These are phyloP conservation scores for Aegilops sharonensis DNA, from an alignment of 176 grass and related monocot species.

Conservation along the genomic window DNA sequence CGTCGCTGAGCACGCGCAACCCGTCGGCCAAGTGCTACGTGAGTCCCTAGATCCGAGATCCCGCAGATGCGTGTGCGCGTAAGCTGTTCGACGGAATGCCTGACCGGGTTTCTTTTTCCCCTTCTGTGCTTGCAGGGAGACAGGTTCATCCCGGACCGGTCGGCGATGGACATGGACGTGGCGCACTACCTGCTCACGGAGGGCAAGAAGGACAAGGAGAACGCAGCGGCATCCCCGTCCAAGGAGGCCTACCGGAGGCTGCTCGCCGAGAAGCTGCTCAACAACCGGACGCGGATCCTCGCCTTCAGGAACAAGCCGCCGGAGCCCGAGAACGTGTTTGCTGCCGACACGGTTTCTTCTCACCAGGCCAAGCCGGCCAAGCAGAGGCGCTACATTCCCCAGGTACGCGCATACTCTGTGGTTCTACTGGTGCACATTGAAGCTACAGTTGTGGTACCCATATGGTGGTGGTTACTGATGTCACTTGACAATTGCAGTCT, in stretches of 20 bases:
- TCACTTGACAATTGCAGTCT: background rate
- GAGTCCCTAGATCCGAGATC: too few relatives aligned
- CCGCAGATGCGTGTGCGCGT: too few relatives aligned
- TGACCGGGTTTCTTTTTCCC: background rate
- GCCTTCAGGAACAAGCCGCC: slow-evolving; percentile 69
- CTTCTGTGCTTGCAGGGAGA: slow-evolving; percentile 37
- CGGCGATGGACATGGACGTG: slow-evolving; percentile 68
- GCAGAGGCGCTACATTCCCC: slow-evolving; percentile 62
- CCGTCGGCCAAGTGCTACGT: too few relatives aligned
- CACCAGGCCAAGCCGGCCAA: slow-evolving; percentile 46
- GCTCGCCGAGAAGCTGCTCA: slow-evolving; percentile 68
- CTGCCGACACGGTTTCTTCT: slow-evolving; percentile 22
- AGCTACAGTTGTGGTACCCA: background rate
- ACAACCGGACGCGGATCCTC: slow-evolving; percentile 63
- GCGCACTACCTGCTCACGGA: slow-evolving; percentile 57
- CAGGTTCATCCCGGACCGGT: slow-evolving; percentile 60
- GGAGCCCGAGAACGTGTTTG: slow-evolving; percentile 39
- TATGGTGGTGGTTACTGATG: slow-evolving; percentile 8
- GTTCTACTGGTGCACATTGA: background rate
- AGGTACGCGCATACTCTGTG: slow-evolving; percentile 14
- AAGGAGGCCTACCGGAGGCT: slow-evolving; percentile 66
- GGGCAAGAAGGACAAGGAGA: too few relatives aligned
- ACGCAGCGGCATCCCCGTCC: slow-evolving; percentile 35
- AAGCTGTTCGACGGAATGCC: too few relatives aligned
- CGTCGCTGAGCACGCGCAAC: too few relatives aligned